Conservation (phyloP, 1,284 basidiomycete genomes). For the Thecaphora thlaspeos region DNA sequence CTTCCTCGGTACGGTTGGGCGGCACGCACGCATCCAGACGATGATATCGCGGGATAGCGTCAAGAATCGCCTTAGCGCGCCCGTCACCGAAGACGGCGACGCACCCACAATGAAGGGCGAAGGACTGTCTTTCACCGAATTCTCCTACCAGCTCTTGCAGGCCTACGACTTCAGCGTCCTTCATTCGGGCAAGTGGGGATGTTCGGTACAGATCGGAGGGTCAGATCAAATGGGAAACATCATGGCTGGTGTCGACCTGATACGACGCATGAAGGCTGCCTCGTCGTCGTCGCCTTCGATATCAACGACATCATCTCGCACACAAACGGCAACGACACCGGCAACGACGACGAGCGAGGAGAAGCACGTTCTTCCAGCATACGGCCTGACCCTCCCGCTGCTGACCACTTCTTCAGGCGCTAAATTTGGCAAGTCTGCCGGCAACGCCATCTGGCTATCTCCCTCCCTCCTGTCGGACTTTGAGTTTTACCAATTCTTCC, state of each 20-base stretch:
- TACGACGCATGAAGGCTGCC: slow-evolving; percentile 63
- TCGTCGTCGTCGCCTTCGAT: slow-evolving; percentile 2
- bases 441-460: slow-evolving; percentile 82
- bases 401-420: slow-evolving; percentile 83
- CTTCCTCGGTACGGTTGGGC: slow-evolving; percentile 79
- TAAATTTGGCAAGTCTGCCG: slow-evolving; percentile 96
- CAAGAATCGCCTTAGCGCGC: slow-evolving; percentile 50
- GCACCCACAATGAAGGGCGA: slow-evolving; percentile 62
- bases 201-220: slow-evolving; percentile 88
- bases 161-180: slow-evolving; percentile 90
- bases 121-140: slow-evolving; percentile 93
- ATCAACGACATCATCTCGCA: too few species aligned
- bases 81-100: not conserved
- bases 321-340: not conserved
- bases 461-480: slow-evolving; percentile 25
- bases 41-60: slow-evolving; percentile 94
- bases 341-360: slow-evolving; percentile 10
- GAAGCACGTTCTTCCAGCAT: slow-evolving; percentile 61
- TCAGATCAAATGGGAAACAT: slow-evolving; percentile 99
- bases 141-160: slow-evolving; percentile 94
- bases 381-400: slow-evolving; percentile 89
- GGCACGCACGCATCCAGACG: slow-evolving; percentile 76
- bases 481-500: slow-evolving; percentile 73
- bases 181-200: slow-evolving; percentile 65
- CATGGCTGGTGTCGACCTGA: slow-evolving; percentile 83